Evolutionary conservation across 179 eudicot species (phyloP).

Genomic region (Beta lomatogona): DNA sequence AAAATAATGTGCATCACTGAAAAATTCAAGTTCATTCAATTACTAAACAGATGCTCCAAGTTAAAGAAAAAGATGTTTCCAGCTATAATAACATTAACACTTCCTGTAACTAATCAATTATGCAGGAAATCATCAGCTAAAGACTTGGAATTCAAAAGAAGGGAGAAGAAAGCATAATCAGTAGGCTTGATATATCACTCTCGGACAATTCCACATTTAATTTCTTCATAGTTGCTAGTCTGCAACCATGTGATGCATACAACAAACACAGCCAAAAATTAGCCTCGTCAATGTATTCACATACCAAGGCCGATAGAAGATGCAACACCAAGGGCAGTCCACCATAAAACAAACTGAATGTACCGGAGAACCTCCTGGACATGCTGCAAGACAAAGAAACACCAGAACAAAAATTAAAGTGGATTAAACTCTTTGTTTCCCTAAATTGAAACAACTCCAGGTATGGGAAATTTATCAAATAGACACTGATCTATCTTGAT

Average conservation of each 20-base stretch:
- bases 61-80: not conserved
- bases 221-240: not conserved
- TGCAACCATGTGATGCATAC: not conserved
- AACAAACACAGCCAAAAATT: not conserved
- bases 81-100: not conserved
- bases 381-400: constrained; percentile 61
- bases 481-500: not conserved
- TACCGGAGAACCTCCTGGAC: constrained; percentile 67
- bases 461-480: not conserved
- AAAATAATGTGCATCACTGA: not conserved
- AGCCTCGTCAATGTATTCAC: constrained; percentile 18
- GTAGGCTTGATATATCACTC: not conserved
- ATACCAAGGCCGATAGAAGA: constrained; percentile 99
- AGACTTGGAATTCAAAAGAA: not conserved
- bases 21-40: not conserved
- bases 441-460: not conserved
- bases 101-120: not conserved
- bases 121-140: not conserved
- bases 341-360: constrained; percentile 83
- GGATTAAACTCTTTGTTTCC: not conserved
- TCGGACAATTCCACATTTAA: not conserved
- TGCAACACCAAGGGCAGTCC: constrained; percentile 97
- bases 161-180: not conserved
- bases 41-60: not conserved
- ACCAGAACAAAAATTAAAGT: constrained; percentile 6